Conservation (phyloP, 2,329 filamentous ascomycete genomes). For the Huntiella moniliformis region DNA sequence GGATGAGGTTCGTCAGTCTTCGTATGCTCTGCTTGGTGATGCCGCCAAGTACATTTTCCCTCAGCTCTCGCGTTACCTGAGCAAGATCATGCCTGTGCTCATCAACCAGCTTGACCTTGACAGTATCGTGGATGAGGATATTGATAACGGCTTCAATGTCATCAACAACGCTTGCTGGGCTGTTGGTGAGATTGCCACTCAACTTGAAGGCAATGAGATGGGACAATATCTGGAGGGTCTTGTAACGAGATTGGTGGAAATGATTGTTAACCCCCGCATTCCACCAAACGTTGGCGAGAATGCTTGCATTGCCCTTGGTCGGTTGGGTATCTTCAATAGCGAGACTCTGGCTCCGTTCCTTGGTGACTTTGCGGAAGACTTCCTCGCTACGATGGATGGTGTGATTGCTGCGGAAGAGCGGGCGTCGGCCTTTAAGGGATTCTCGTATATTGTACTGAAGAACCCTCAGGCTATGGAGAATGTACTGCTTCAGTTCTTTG, state of each 20-base stretch:
- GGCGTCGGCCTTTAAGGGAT: constrained; percentile 79
- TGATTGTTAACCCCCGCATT: constrained; percentile 69
- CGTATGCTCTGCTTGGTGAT: constrained; percentile 85
- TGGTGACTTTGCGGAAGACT: constrained; percentile 60
- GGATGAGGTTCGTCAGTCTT: constrained; percentile 89
- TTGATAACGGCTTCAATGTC: constrained; percentile 73
- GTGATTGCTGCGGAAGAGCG: constrained; percentile 87
- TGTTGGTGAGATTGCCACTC: constrained; percentile 75
- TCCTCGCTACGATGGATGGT: constrained; percentile 63
- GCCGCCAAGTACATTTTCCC: constrained; percentile 83
- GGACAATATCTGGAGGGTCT: constrained; percentile 58
- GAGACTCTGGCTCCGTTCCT: constrained; percentile 63
- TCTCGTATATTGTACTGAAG: constrained; percentile 62
- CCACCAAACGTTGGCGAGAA: constrained; percentile 83
- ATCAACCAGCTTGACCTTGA: constrained; percentile 76
- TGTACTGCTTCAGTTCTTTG: constrained; percentile 64
- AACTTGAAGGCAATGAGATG: constrained; percentile 50
- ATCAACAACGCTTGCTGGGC: constrained; percentile 99
- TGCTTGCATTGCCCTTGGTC: constrained; percentile 77
- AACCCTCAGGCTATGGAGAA: constrained; percentile 90
- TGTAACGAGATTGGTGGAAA: constrained; percentile 58
- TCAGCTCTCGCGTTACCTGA: constrained; percentile 56
- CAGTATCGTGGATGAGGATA: constrained; percentile 55
- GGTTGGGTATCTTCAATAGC: constrained; percentile 63
- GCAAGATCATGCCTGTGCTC: constrained; percentile 59